Evolutionary conservation across 2,329 filamentous ascomycete species (phyloP), one percentile per base, ranked within the genome.

Genomic region (Tolypocladium cylindrosporum): DNA sequence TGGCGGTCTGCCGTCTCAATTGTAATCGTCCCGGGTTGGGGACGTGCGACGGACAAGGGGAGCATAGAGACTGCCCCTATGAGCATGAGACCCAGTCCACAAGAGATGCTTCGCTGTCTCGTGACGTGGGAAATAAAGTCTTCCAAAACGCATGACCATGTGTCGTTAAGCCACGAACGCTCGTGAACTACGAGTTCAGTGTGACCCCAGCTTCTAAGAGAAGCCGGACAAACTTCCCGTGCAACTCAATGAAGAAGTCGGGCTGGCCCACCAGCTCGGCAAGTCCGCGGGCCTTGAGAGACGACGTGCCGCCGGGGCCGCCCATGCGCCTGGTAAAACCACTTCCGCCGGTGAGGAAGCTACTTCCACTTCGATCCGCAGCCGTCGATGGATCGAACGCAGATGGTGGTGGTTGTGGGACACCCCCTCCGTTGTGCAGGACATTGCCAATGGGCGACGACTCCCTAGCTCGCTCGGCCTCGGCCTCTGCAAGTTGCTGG

Each of bases 221-320:
- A 45, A 88, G 73, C 65, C 79, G 77, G 34, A 88, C 85, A 66
- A 88, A 88, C 61, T 79, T 77, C 43, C 78, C 74, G 68, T 88
- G 85, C 60, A 88, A 71, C 72, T 87, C 81, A 58, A 88, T 81
- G 63, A 88, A 88, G 65, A 88, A 85, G 66, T 88, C 85, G 5
- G 85, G 84, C 63, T 83, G 74, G 24, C 85, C 85, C 36, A 87
- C 82, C 45, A 88, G 74, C 70, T 88, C 85, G 0, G 85, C 83
- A 54, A 88, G 72, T 3, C 85, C 84, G 45, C 83, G 79, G 43
- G 83, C 78, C 62, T 81, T 84, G 48, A 81, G 75, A 27, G 79
- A 76, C 37, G 83, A 78, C 39, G 80, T 80, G 51, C 80, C 78
- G 21, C 80, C 82, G 0, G 79, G 80, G 54, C 77, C 77, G 36